phyloP scores from a whole-genome alignment of 352 stramenopile species.

The Pythium dissotocum region DNA sequence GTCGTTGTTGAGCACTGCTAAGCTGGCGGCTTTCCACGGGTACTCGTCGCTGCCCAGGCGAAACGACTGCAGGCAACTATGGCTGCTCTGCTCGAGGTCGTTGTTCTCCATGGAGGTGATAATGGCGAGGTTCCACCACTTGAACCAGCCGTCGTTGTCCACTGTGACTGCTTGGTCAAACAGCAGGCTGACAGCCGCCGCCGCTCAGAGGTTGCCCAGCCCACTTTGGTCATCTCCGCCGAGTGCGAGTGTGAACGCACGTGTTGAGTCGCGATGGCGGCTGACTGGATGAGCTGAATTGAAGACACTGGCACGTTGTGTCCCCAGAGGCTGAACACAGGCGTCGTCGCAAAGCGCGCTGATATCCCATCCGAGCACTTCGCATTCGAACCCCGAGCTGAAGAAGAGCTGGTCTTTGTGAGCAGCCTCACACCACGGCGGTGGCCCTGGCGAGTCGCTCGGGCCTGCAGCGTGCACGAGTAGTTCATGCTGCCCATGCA shows the following conservation, averaged over 20 bases:
- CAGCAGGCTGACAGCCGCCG: slow-evolving; percentile 30
- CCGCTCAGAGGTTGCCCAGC: background rate
- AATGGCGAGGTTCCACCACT: slow-evolving; percentile 76
- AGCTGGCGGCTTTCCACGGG: slow-evolving; percentile 66
- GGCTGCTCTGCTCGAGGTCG: slow-evolving; percentile 52
- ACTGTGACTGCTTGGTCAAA: slow-evolving; percentile 75
- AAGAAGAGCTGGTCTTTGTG: slow-evolving; percentile 69
- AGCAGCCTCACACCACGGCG: slow-evolving; percentile 63
- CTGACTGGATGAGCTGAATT: slow-evolving; percentile 61
- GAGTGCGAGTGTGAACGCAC: background rate
- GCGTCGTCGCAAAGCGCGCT: slow-evolving; percentile 49
- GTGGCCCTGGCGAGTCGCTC: slow-evolving; percentile 54
- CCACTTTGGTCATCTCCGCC: background rate
- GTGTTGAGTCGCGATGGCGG: slow-evolving; percentile 18
- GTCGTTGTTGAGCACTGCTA: slow-evolving; percentile 63
- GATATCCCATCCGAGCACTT: slow-evolving; percentile 77
- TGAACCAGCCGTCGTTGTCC: slow-evolving; percentile 82
- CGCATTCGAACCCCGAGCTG: slow-evolving; percentile 71
- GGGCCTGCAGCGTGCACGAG: slow-evolving; percentile 54
- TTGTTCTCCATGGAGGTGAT: slow-evolving; percentile 67
- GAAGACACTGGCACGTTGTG: slow-evolving; percentile 68
- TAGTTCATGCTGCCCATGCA: slow-evolving; percentile 78
- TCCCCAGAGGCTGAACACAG: slow-evolving; percentile 69
- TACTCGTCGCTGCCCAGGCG: slow-evolving; percentile 64
- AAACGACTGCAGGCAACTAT: slow-evolving; percentile 67